Base-by-base conservation (phyloP, 2,329 filamentous ascomycete species). In the Neopestalotiopsis rosae region DNA sequence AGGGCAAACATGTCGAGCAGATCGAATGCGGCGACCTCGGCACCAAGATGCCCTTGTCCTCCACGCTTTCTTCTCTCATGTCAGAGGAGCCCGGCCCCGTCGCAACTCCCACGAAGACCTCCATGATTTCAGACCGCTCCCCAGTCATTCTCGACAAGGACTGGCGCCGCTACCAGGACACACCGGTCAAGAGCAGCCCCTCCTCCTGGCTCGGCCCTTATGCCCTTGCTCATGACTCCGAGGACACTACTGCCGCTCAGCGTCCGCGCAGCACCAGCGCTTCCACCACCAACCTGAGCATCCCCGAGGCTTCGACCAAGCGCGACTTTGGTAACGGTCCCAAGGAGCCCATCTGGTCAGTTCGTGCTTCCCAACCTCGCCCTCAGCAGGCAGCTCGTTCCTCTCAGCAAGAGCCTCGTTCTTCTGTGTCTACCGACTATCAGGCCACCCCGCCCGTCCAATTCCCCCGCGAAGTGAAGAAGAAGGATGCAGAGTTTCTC, bases 81-180 rank as follows among this genome's bases (percentile, higher is more conserved):
- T 38, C 34, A 10, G 34, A 38, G 34, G 34, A 38, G 34, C 34
- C 34, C 6, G 34, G 1, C 10, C 34, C 34, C 10, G 3, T 38
- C 2, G 34, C 34, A 1, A 38, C 45, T 52, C 45, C 45, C n/a
- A n/a, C 17, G 45, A 14, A 14, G 17, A n/a, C 45, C 7, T 52
- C 45, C 4, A n/a, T 13, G 28, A 6, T 52, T 24, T 61, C 65
- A 17, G 34, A 52, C 20, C 38, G 9, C 10, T 67, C 66, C 38
- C 58, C 57, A 7, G 34, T 10, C 12, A 67, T 67, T 17, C 57
- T 49, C n/a, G 66, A 67, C 32, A 62, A 20, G 17, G 38, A 67
- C 20, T 67, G 66, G 66, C 66, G 66, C 56, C 59, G 49, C 28
- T 67, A 52, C 10, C 9, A 12, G 4, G 38, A 62, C 2, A 67